Evolutionary conservation across 2,329 filamentous ascomycete genomes (phyloP), one percentile per base, ranked within the genome.

Genomic region (Neofusicoccum umdonicola): DNA sequence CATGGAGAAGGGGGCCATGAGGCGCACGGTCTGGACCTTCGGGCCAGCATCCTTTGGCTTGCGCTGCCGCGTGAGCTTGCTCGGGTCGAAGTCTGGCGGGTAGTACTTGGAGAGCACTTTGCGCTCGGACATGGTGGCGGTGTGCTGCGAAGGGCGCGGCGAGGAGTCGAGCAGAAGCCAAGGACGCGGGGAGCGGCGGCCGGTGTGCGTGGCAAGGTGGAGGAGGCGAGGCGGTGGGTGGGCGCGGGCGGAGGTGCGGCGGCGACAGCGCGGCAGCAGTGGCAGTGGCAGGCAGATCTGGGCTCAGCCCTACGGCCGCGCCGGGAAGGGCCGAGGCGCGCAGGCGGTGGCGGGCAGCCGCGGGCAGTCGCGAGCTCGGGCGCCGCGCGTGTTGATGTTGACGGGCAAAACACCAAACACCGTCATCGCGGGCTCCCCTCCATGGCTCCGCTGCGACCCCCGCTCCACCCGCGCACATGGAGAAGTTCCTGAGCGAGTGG

Each of bases 401-500:
- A 45, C 27, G 8, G 39, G 48, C 50, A 63, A 54, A 56, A 54
- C 48, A 54, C 61, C 48, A 63, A 63, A 47, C 61, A 35, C 48
- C 41, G 12, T 45, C 48, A 41, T 19, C 61, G 61, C 15, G 42
- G 47, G 56, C 56, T 37, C 61, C 60, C 42, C 48, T 63, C 37
- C 61, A 63, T 63, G 61, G 61, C 61, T 54, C 61, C 31, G 41
- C 31, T n/a, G 15, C 39, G 47, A 50, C 2, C 34, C 61, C 19
- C 19, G 17, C 35, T 11, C 19, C 50, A 64, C 63, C 45, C 27
- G 47, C 45, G 44, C 47, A 47, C 67, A 98, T 99, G 95, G 93
- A 98, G 83, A 89, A 88, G 73, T 97, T 94, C 79, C 85, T 99
- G 74, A 90, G 93, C 76, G 90, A 91, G 74, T 99, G 95, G 95